These are phyloP conservation scores for Cyathus olla DNA, from an alignment of 1,284 basidiomycete genomes.

Conservation along the genomic window DNA sequence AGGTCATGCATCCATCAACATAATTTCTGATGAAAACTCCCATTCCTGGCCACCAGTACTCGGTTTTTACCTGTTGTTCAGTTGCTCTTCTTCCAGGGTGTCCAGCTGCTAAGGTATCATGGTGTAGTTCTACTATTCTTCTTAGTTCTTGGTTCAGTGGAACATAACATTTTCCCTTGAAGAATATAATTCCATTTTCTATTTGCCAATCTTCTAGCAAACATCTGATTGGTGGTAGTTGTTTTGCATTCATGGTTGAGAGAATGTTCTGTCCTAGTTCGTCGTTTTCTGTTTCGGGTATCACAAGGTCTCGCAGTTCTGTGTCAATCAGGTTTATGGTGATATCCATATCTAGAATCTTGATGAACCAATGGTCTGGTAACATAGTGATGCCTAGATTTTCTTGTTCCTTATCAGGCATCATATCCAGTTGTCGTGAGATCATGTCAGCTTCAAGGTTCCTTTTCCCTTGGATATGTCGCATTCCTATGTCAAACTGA, in stretches of 20 bases:
- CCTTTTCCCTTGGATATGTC: neutral
- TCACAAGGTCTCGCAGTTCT: neutral
- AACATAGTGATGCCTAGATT: neutral
- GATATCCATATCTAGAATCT: too few relatives aligned
- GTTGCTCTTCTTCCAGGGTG: conserved; percentile 18
- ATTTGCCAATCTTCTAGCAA: neutral
- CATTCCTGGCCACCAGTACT: conserved; percentile 29
- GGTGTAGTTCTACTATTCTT: conserved; percentile 6
- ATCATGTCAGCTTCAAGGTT: neutral
- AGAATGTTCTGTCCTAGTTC: neutral
- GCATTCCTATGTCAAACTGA: neutral
- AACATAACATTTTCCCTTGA: conserved; percentile 13
- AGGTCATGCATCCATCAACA: too few relatives aligned
- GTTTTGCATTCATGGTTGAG: neutral
- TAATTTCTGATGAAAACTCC: conserved; percentile 22
- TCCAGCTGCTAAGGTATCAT: conserved; percentile 3
- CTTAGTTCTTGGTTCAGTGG: conserved; percentile 10
- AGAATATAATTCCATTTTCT: conserved; percentile 11
- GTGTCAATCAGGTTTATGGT: neutral
- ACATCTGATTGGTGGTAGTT: neutral
- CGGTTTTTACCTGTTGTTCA: conserved; percentile 4
- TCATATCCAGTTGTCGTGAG: neutral
- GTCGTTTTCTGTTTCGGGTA: neutral
- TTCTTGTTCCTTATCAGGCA: neutral
- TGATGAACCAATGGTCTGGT: neutral